Percentiles rank a stretch among this genome's conserved stretches.
These are phyloP conservation scores for Myxozyma sirexii DNA, from an alignment of 805 yeast genomes.

Conservation along the genomic window DNA sequence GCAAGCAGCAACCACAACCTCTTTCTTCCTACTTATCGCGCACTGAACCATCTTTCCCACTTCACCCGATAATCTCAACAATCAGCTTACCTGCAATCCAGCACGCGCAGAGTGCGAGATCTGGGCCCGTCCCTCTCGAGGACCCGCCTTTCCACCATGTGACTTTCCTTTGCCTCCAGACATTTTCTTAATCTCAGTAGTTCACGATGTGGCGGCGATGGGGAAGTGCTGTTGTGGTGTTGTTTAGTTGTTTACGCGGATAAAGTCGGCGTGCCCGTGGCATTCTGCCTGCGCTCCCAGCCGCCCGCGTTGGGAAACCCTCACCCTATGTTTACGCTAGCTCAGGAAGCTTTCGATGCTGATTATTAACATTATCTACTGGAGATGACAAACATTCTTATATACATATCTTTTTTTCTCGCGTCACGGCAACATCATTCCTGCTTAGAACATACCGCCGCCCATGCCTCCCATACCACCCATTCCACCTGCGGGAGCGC, in stretches of 20 bases:
- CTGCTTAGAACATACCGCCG: constrained; percentile 33
- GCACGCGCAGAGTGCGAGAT: constrained; percentile 89
- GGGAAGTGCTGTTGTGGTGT: background rate
- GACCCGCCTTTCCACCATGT: constrained; percentile 81
- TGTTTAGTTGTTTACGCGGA: background rate
- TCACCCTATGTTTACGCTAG: background rate
- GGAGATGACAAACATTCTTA: background rate
- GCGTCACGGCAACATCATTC: background rate
- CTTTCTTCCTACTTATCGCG: too few relatives aligned
- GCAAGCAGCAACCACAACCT: too few relatives aligned
- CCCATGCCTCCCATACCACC: constrained; percentile 57
- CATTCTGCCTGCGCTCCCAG: constrained; percentile 11
- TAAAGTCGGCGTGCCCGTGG: background rate
- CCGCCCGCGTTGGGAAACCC: constrained; percentile 10
- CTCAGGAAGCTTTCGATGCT: too few relatives aligned
- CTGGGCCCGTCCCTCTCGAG: constrained; percentile 72
- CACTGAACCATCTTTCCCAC: too few relatives aligned
- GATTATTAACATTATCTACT: background rate
- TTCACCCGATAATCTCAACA: too few relatives aligned
- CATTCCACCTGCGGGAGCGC: constrained; percentile 59
- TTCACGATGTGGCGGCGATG: background rate
- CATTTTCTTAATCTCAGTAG: constrained; percentile 51
- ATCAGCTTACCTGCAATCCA: constrained; percentile 55
- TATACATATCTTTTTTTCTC: background rate
- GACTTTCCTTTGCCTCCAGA: constrained; percentile 83